phyloP scores from a whole-genome alignment of 768 basidiomycete genomes.

The Gloeophyllum trabeum region DNA sequence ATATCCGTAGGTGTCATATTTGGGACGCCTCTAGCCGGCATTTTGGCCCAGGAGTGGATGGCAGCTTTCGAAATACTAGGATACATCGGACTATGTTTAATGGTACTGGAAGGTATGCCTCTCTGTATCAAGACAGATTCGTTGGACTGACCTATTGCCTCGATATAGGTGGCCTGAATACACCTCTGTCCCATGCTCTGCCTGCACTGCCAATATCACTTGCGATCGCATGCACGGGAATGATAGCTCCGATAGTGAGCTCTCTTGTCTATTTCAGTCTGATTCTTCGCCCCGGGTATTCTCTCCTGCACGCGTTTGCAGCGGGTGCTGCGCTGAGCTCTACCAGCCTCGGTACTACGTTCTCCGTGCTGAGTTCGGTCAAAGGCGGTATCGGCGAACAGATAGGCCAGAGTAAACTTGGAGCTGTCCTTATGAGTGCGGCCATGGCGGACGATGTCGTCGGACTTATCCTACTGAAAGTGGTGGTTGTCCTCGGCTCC shows the following conservation, averaged over 20 bases:
- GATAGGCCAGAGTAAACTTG: neutral
- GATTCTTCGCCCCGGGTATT: constrained; percentile 37
- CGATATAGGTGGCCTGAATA: constrained; percentile 49
- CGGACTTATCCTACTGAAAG: constrained; percentile 1
- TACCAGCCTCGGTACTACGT: constrained; percentile 57
- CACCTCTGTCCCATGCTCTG: constrained; percentile 32
- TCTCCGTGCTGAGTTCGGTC: constrained; percentile 17
- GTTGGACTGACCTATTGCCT: constrained; percentile 43
- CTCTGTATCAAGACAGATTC: constrained; percentile 8
- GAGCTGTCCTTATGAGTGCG: neutral
- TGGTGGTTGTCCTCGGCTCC: neutral
- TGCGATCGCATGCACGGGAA: constrained; percentile 38
- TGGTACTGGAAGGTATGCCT: constrained; percentile 13
- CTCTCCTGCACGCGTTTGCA: constrained; percentile 37
- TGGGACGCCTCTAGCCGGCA: constrained; percentile 35
- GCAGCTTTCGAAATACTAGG: constrained; percentile 32
- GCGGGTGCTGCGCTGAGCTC: constrained; percentile 53
- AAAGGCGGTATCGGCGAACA: neutral
- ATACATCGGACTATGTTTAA: constrained; percentile 25
- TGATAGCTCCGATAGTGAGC: constrained; percentile 32
- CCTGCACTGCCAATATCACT: constrained; percentile 35
- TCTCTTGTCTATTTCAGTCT: constrained; percentile 4
- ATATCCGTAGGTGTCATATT: constrained; percentile 44
- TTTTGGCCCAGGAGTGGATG: constrained; percentile 29
- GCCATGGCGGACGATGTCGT: neutral